phyloP scores from a whole-genome alignment of 176 grass and related monocot species.

The barley (Hordeum vulgare) region DNA sequence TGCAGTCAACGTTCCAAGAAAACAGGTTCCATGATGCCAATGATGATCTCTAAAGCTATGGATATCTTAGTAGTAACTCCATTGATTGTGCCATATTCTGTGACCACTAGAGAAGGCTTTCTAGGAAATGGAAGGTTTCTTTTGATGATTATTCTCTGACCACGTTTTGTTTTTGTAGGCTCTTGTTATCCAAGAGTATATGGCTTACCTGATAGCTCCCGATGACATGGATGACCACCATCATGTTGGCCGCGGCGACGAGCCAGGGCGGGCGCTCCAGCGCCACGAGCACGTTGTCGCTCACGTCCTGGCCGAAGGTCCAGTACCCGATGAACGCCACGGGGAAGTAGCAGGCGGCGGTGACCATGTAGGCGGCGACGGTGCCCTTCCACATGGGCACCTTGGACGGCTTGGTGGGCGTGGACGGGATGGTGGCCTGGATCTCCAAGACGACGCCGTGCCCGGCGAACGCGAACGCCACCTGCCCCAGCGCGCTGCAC shows the following conservation, averaged over 20 bases:
- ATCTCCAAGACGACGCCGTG: constrained; percentile 67
- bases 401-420: constrained; percentile 37
- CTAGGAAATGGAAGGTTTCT: background rate
- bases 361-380: constrained; percentile 58
- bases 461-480: constrained; percentile 68
- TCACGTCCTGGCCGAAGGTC: constrained; percentile 47
- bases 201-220: constrained; percentile 57
- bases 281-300: constrained; percentile 43
- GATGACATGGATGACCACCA: constrained; percentile 70
- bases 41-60: background rate
- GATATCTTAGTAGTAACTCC: background rate
- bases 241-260: constrained; percentile 67
- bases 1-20: constrained; percentile 6
- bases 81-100: background rate
- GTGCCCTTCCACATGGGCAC: constrained; percentile 57
- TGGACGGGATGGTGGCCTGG: constrained; percentile 69
- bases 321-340: constrained; percentile 58
- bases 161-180: background rate
- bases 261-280: constrained; percentile 57
- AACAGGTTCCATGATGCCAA: background rate
- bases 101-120: background rate
- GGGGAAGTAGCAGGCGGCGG: constrained; percentile 63
- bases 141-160: background rate
- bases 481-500: constrained; percentile 63
- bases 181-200: background rate